Conservation (phyloP, 371 early-diverging fungal genomes). For the Mortierella sp. region DNA sequence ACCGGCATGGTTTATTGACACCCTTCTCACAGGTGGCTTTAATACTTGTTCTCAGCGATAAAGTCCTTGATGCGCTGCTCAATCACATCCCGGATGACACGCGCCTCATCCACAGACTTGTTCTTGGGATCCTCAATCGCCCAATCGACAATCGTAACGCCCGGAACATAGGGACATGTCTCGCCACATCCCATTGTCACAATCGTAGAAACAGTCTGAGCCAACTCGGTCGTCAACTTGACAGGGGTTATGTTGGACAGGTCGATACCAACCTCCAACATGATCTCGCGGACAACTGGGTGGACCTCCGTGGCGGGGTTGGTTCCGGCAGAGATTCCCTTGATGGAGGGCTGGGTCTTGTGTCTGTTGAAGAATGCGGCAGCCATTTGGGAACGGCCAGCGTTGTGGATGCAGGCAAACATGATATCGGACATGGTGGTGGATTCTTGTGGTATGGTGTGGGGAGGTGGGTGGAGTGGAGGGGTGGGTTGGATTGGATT, state of each 20-base stretch:
- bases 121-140: conserved; percentile 47
- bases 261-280: conserved; percentile 38
- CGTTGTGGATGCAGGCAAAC: conserved; percentile 54
- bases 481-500: neutral
- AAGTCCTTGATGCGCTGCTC: conserved; percentile 40
- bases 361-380: conserved; percentile 52
- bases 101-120: conserved; percentile 40
- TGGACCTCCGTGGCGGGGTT: conserved; percentile 48
- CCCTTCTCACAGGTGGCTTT: no score
- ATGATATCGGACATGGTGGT: conserved; percentile 33
- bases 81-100: conserved; percentile 51
- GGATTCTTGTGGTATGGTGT: neutral
- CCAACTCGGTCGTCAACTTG: conserved; percentile 39
- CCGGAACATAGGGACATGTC: conserved; percentile 56
- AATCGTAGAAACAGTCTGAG: conserved; percentile 23
- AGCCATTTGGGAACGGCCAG: conserved; percentile 52
- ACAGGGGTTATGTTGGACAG: conserved; percentile 24
- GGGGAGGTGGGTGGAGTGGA: neutral
- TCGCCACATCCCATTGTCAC: conserved; percentile 59
- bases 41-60: conserved; percentile 31
- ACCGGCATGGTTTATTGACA: no score
- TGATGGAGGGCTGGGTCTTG: conserved; percentile 13
- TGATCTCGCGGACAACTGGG: conserved; percentile 18
- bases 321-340: conserved; percentile 51
- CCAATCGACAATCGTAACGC: conserved; percentile 56